phyloP scores from a whole-genome alignment of 2,329 filamentous ascomycete genomes.

The Ceratocystis destructans region DNA sequence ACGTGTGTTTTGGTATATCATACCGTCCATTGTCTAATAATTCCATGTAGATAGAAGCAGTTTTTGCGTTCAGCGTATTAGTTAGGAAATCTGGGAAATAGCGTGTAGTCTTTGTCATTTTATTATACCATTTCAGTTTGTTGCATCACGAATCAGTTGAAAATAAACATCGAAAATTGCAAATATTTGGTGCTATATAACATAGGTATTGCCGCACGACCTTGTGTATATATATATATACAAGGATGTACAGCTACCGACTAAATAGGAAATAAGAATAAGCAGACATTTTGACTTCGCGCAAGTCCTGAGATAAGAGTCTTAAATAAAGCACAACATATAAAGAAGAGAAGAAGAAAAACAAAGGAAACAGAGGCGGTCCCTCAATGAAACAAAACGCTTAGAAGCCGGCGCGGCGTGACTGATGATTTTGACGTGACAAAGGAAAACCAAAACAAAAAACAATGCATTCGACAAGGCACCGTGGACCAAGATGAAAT shows the following conservation, averaged over 20 bases:
- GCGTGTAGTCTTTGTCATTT: background rate
- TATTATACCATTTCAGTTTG: background rate
- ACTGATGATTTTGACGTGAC: slow-evolving; percentile 3
- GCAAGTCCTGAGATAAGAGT: background rate
- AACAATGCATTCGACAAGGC: background rate
- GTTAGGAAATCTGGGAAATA: background rate
- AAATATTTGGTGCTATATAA: background rate
- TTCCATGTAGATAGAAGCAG: too few species aligned
- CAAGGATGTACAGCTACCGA: background rate
- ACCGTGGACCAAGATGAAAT: background rate
- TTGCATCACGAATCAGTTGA: background rate
- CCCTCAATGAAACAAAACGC: background rate
- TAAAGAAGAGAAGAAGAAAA: background rate
- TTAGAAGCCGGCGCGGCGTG: background rate
- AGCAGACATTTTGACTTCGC: background rate
- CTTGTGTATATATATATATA: background rate
- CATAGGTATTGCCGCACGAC: background rate
- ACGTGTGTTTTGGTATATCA: too few species aligned
- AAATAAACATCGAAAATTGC: background rate
- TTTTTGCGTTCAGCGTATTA: too few species aligned
- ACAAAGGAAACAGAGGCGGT: background rate
- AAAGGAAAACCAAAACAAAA: background rate
- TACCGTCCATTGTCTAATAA: too few species aligned
- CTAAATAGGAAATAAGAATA: background rate
- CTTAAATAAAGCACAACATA: background rate